Base-by-base conservation (phyloP, 1,139 yeast genomes). In the Diutina ranongensis region DNA sequence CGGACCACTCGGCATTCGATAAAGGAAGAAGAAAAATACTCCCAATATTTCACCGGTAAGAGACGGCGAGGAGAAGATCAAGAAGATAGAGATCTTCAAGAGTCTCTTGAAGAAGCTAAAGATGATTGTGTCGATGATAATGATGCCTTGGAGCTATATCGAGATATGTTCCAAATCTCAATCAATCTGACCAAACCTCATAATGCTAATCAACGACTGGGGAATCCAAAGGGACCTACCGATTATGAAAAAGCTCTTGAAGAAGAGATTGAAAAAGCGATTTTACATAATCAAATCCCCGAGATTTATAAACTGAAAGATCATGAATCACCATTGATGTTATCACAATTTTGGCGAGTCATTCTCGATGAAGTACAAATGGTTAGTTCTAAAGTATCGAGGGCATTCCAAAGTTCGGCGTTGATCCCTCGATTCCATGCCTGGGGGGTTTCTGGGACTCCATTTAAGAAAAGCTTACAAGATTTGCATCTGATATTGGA, bases 361-460 rank as follows among this genome's bases (percentile, higher is more conserved):
- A 75, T 89, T 1, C 63, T 89, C 35, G 98, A 92, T 64, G 98
- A 92, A 61, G 97, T 86, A 1, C 98, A 92, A 62, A 85, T 88
- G 92, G 84, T 92, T 2, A 78, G 86, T 5, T 76, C 80, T 4
- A 80, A 83, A 19, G 71, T 78, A 2, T 77, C 92, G 1, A 74
- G 84, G 45, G 87, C 94, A 1, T 87, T 94, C 22, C 79, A 76
- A 51, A 85, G 87, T 48, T 88, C 96, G 0, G 69, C 85, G 2
- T 65, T 84, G 36, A 76, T 92, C 21, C 94, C 95, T 3, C 67
- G 96, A 46, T 75, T 78, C 46, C 97, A 92, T 63, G 79, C 95
- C 0, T 92, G 97, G 97, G 96, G 95, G 7, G 96, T 88, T 0
- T 84, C 95, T 0, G 98, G 98, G 5, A 92, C 98, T 0, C 95